Evolutionary conservation across 768 basidiomycete species (phyloP).

Genomic region (Rubroboletus pulcherrimus): DNA sequence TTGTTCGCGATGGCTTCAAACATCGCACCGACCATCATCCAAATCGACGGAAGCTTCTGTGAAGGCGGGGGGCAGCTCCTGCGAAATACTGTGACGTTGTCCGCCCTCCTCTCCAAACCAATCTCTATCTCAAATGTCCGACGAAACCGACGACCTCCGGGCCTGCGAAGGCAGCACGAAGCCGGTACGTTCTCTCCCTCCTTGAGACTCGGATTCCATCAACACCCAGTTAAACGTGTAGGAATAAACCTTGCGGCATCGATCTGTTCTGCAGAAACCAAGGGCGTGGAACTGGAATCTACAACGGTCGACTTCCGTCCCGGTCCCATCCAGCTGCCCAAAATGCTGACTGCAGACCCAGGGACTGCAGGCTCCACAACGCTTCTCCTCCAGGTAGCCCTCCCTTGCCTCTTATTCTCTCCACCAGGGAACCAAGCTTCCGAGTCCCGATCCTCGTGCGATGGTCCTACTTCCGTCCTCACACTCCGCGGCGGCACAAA

Average conservation of each 20-base stretch:
- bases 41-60: constrained; percentile 43
- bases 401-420: constrained; percentile 66
- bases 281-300: constrained; percentile 54
- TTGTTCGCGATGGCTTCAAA: constrained; percentile 7
- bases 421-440: constrained; percentile 4
- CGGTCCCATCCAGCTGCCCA: constrained; percentile 37
- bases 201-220: not conserved
- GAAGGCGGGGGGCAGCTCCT: constrained; percentile 71
- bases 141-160: constrained; percentile 52
- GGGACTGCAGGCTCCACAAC: constrained; percentile 69
- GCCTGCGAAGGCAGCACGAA: constrained; percentile 70
- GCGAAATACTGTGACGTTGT: constrained; percentile 62
- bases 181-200: constrained; percentile 41
- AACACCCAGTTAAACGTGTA: constrained; percentile 19
- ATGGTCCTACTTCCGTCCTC: constrained; percentile 40
- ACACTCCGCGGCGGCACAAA: constrained; percentile 70
- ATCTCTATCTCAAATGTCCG: constrained; percentile 62
- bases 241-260: constrained; percentile 63
- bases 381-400: constrained; percentile 65
- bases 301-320: constrained; percentile 54
- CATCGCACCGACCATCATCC: constrained; percentile 12
- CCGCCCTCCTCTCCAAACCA: constrained; percentile 60
- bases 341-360: constrained; percentile 43
- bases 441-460: not conserved
- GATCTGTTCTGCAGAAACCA: constrained; percentile 54